Evolutionary conservation across 2,329 filamentous ascomycete genomes (phyloP).

Genomic region (Xylaria sp.): DNA sequence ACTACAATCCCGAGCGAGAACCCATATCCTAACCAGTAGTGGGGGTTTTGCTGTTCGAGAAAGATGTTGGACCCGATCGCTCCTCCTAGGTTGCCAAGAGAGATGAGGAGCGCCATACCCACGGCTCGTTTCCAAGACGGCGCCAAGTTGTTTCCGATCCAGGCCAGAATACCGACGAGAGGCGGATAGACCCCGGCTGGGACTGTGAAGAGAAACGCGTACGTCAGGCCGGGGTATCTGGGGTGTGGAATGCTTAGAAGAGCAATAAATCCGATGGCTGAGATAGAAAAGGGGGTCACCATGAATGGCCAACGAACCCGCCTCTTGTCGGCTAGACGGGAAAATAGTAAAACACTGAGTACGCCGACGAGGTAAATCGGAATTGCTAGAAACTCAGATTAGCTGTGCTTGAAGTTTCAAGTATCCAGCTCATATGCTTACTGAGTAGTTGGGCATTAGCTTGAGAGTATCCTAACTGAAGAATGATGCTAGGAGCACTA

Average conservation of each 20-base stretch:
- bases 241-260: slow-evolving; percentile 5
- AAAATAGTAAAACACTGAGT: background rate
- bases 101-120: slow-evolving; percentile 1
- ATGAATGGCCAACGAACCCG: slow-evolving; percentile 1
- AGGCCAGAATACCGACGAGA: slow-evolving; percentile 3
- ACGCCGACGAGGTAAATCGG: slow-evolving; percentile 4
- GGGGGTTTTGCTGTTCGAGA: background rate
- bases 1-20: slow-evolving; percentile 1
- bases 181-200: slow-evolving; percentile 4
- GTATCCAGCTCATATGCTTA: background rate
- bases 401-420: background rate
- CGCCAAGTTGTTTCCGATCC: slow-evolving; percentile 6
- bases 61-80: background rate
- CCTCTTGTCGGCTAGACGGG: background rate
- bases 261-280: slow-evolving; percentile 6
- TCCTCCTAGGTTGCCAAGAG: background rate
- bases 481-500: slow-evolving; percentile 7
- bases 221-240: background rate
- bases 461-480: slow-evolving; percentile 1
- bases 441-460: slow-evolving; percentile 8
- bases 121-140: slow-evolving; percentile 9
- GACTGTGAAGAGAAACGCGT: slow-evolving; percentile 3
- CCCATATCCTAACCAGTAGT: slow-evolving; percentile 3
- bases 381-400: slow-evolving; percentile 1
- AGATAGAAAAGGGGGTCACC: background rate